Percentiles rank a stretch among this genome's conserved stretches.
phyloP scores from a whole-genome alignment of 2,329 filamentous ascomycete species.

The Xylaria sp. region DNA sequence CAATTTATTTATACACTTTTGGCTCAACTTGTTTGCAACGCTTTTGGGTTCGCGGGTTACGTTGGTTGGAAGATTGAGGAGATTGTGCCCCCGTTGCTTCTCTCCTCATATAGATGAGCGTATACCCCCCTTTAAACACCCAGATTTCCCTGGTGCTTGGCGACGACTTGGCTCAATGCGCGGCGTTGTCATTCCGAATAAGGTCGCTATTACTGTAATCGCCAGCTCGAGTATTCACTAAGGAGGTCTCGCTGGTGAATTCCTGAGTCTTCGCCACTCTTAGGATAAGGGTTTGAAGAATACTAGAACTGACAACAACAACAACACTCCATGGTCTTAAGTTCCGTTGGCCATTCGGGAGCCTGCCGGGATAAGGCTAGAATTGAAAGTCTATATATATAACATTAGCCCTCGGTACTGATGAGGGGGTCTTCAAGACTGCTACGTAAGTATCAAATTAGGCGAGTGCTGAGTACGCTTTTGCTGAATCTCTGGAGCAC shows the following conservation, averaged over 20 bases:
- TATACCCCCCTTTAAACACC: conserved; percentile 1
- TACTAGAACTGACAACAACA: too few species aligned
- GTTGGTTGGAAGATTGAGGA: not conserved
- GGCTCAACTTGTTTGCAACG: not conserved
- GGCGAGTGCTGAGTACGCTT: too few species aligned
- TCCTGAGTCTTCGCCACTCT: not conserved
- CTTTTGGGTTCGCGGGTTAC: not conserved
- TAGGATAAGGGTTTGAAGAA: conserved; percentile 1
- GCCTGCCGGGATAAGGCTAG: too few species aligned
- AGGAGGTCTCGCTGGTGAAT: not conserved
- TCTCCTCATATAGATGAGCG: conserved; percentile 2
- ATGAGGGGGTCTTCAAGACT: too few species aligned
- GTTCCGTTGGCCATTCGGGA: too few species aligned
- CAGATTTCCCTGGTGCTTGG: conserved; percentile 22
- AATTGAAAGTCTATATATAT: too few species aligned
- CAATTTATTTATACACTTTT: conserved; percentile 27
- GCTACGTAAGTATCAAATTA: too few species aligned
- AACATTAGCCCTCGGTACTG: too few species aligned
- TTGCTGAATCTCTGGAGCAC: too few species aligned
- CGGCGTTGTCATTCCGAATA: conserved; percentile 26
- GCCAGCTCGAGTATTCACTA: not conserved
- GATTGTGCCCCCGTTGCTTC: conserved; percentile 13
- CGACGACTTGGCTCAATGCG: conserved; percentile 18
- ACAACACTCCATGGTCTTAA: too few species aligned
- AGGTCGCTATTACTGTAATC: not conserved